Evolutionary conservation across 2,329 filamentous ascomycete species (phyloP), one percentile per base, ranked within the genome.

Genomic region (Pseudopyricularia cyperi): DNA sequence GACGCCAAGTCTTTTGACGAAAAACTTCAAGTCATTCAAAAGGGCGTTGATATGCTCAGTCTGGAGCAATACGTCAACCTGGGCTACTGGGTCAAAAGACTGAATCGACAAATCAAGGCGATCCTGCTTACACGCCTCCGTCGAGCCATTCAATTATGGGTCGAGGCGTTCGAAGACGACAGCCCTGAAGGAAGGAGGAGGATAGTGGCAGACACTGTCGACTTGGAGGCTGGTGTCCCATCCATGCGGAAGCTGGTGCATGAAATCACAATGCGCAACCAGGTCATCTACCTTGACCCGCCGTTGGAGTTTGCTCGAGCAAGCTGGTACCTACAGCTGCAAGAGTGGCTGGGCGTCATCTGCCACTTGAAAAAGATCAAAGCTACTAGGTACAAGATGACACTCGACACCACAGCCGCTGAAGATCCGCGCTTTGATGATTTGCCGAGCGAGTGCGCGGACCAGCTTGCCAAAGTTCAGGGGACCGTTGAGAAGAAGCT

Each of bases 251-350:
- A 78, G 30, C 77, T 95, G 24, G 76, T 93, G 15, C 88, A 96
- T 59, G 93, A 98, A 65, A 85, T 99, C 52, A 93, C 89, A 6
- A 98, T 98, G 89, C 87, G 88, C 32, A 97, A 97, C 61, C 93
- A 98, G 66, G 86, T 96, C 58, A 95, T 99, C 58, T 95, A 95
- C 62, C 79, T 98, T 26, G 93, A 96, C 51, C 94, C 93, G 4
- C 93, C 93, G 5, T 74, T 97, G 50, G 89, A 95, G 64, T 93
- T 84, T 64, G 90, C 93, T 15, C 82, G 90, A 58, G 90, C 91
- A 12, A 91, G 85, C 63, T 99, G 94, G 93, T 87, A 95, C 63
- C 76, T 85, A 17, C 90, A 96, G 59, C 76, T 99, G 39, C 90
- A 97, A 60, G 80, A 89, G 33, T 98, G 93, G 93, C 79, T 98